Percentiles rank a stretch among this genome's conserved stretches.
Evolutionary conservation across 306 rosid species (phyloP).

Genomic region (Cajanus cajan): DNA sequence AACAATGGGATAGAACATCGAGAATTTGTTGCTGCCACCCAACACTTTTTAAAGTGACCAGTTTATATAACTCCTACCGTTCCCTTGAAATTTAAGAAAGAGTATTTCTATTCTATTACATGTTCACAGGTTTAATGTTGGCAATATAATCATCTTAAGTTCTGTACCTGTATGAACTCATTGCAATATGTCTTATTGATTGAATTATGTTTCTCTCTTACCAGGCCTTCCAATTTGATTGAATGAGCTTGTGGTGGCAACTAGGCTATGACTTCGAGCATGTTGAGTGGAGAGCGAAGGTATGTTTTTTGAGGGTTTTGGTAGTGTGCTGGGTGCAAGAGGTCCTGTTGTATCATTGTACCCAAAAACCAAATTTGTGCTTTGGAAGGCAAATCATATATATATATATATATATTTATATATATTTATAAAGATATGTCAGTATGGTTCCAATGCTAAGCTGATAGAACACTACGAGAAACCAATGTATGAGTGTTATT

Average conservation of each 20-base stretch:
- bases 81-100: slow-evolving; percentile 2
- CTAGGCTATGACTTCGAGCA: slow-evolving; percentile 69
- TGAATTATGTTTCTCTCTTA: background rate
- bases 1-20: background rate
- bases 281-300: slow-evolving; percentile 91
- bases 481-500: background rate
- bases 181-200: slow-evolving; percentile 1
- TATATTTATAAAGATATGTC: background rate
- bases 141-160: background rate
- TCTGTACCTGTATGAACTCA: background rate
- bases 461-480: background rate
- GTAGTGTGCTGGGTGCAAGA: background rate
- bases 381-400: background rate
- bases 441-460: slow-evolving; percentile 9
- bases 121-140: background rate
- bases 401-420: too few relatives aligned
- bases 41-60: background rate
- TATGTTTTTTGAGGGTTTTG: slow-evolving; percentile 27
- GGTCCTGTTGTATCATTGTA: background rate
- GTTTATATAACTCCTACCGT: background rate
- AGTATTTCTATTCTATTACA: background rate
- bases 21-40: background rate
- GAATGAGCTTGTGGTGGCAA: slow-evolving; percentile 66
- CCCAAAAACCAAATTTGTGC: slow-evolving; percentile 4
- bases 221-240: slow-evolving; percentile 62